Conservation (phyloP, 257 asterid genomes). For the Ophiorrhiza pumila region DNA sequence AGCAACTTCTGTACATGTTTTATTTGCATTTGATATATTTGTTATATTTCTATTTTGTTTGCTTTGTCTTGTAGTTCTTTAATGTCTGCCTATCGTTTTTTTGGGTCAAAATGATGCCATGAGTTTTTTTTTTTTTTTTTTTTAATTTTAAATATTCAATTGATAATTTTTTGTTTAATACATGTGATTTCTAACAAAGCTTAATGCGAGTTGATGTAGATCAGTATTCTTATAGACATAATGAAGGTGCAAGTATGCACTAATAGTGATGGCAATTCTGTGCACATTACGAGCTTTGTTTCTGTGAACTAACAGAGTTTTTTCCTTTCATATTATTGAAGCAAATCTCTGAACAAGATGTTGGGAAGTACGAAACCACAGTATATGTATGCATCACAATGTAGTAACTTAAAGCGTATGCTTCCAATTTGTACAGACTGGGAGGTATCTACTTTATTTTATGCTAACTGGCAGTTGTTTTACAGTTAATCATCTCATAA, state of each 20-base stretch:
- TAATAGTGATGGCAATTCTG: background rate
- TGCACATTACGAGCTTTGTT: conserved; percentile 14
- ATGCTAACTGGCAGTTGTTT: background rate
- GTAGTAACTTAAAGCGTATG: conserved; percentile 88
- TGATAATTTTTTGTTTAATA: no score
- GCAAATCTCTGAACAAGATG: conserved; percentile 95
- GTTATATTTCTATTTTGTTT: background rate
- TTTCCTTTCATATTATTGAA: conserved; percentile 42
- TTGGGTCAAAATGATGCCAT: background rate
- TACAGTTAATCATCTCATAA: background rate
- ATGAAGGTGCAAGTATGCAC: background rate
- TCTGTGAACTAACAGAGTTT: conserved; percentile 23
- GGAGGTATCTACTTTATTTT: conserved; percentile 62
- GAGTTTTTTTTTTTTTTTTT: background rate
- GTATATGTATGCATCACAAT: conserved; percentile 83
- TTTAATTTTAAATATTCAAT: no score
- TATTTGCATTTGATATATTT: background rate
- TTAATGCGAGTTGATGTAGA: background rate
- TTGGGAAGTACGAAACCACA: conserved; percentile 88
- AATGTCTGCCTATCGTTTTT: background rate
- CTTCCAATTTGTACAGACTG: conserved; percentile 95
- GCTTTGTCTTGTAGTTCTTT: background rate
- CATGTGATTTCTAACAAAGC: background rate
- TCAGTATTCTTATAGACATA: background rate
- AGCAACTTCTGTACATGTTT: background rate